These are phyloP conservation scores for Phoenix dactylifera DNA, from an alignment of 176 grass and related monocot species.

Conservation along the genomic window DNA sequence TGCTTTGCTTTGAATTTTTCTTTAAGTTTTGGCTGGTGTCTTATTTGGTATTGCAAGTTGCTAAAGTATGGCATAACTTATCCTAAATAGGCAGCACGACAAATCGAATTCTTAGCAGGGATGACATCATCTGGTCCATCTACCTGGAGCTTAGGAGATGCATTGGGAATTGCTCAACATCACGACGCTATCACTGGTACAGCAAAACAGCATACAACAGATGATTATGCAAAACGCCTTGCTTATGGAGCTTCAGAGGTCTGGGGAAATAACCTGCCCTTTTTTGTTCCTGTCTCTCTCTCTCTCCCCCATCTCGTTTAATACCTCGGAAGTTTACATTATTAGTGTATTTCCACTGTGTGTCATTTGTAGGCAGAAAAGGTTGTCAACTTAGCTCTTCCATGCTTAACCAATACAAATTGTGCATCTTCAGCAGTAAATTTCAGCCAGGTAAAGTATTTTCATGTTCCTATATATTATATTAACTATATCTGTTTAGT, in stretches of 20 bases:
- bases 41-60: not conserved
- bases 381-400: conserved; percentile 49
- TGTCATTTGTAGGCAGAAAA: conserved; percentile 47
- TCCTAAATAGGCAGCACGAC: conserved; percentile 55
- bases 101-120: conserved; percentile 63
- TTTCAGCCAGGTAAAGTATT: conserved; percentile 50
- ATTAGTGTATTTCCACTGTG: not conserved
- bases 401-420: conserved; percentile 44
- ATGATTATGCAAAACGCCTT: conserved; percentile 80
- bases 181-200: conserved; percentile 87
- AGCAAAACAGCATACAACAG: conserved; percentile 73
- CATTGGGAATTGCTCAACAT: conserved; percentile 82
- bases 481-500: too few species aligned
- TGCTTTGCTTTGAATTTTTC: not conserved
- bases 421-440: conserved; percentile 34
- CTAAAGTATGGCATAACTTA: not conserved
- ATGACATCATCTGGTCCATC: conserved; percentile 31
- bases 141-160: conserved; percentile 68
- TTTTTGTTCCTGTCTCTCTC: too few species aligned
- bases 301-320: too few species aligned
- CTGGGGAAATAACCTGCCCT: not conserved
- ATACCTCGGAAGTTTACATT: too few species aligned
- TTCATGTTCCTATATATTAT: too few species aligned
- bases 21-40: not conserved
- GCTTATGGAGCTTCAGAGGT: conserved; percentile 60